A percentile compares a stretch with the other conserved stretches of the same genome.
Conservation (phyloP, 2,329 filamentous ascomycete genomes). For the Sclerotinia borealis region DNA sequence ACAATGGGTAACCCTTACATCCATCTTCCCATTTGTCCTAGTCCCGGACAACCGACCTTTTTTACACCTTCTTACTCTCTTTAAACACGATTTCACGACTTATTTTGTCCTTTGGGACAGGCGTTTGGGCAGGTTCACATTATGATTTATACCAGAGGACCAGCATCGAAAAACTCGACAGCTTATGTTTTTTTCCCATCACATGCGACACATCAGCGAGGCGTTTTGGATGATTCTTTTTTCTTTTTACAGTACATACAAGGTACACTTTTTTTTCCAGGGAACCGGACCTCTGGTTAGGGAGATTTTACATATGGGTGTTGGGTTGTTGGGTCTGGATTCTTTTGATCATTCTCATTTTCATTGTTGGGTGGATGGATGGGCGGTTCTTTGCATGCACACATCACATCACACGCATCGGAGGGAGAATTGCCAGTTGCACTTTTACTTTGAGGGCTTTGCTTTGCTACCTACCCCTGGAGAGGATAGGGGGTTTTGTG, state of each 20-base stretch:
- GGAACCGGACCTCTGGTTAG: slow-evolving; percentile 14
- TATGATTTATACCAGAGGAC: slow-evolving; percentile 13
- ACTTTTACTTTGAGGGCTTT: not conserved
- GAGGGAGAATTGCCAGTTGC: not conserved
- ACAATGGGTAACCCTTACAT: not conserved
- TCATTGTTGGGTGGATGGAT: not conserved
- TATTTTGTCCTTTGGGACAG: slow-evolving; percentile 7
- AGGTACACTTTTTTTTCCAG: slow-evolving; percentile 1
- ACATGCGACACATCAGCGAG: slow-evolving; percentile 14
- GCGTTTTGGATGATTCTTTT: slow-evolving; percentile 9
- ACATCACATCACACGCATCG: too few species aligned
- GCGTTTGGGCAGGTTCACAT: slow-evolving; percentile 5
- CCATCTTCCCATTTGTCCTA: not conserved
- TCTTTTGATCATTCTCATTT: not conserved
- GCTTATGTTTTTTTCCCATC: slow-evolving; percentile 9
- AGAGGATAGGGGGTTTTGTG: not conserved
- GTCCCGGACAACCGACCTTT: not conserved
- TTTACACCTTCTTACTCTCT: slow-evolving; percentile 6
- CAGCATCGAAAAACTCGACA: slow-evolving; percentile 7
- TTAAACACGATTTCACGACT: slow-evolving; percentile 2
- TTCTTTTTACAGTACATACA: slow-evolving; percentile 5
- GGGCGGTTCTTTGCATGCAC: not conserved
- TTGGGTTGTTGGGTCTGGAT: not conserved
- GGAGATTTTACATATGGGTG: slow-evolving; percentile 11
- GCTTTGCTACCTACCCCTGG: not conserved